These are phyloP conservation scores for Hanseniaspora sp. DNA, from an alignment of 1,139 yeast genomes.

Conservation along the genomic window DNA sequence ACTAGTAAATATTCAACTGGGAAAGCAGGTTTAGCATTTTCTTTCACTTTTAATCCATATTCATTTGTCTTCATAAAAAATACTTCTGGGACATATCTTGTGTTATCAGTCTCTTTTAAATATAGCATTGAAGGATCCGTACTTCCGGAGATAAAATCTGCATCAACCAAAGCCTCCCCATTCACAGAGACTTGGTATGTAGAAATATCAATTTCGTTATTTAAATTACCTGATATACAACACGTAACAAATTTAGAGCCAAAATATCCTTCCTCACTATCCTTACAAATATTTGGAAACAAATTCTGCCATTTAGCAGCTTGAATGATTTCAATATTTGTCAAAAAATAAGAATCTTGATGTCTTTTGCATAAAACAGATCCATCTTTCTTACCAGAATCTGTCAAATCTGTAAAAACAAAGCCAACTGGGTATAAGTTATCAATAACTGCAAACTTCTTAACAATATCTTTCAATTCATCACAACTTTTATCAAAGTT, in stretches of 20 bases:
- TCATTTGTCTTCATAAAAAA: slow-evolving; percentile 78
- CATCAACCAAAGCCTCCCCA: slow-evolving; percentile 80
- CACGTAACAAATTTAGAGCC: slow-evolving; percentile 91
- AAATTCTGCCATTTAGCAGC: slow-evolving; percentile 67
- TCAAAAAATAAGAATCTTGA: slow-evolving; percentile 76
- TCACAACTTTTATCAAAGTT: slow-evolving; percentile 30
- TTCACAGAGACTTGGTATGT: slow-evolving; percentile 81
- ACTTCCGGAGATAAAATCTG: slow-evolving; percentile 76
- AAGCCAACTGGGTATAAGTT: slow-evolving; percentile 71
- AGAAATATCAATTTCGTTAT: slow-evolving; percentile 82
- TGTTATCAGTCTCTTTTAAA: slow-evolving; percentile 58
- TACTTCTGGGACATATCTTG: slow-evolving; percentile 87
- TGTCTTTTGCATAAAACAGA: slow-evolving; percentile 87
- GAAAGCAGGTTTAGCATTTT: slow-evolving; percentile 87
- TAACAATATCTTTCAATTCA: slow-evolving; percentile 29
- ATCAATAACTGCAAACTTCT: slow-evolving; percentile 45
- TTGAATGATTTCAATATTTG: slow-evolving; percentile 76
- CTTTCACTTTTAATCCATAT: slow-evolving; percentile 75
- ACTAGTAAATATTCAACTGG: slow-evolving; percentile 89
- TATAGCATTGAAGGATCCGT: slow-evolving; percentile 85
- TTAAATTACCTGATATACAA: slow-evolving; percentile 73
- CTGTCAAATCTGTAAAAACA: slow-evolving; percentile 80
- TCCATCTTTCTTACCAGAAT: slow-evolving; percentile 78
- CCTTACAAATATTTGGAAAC: slow-evolving; percentile 56
- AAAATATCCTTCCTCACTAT: slow-evolving; percentile 54